Evolutionary conservation across 768 basidiomycete species (phyloP).

Genomic region (Chalciporus piperatus): DNA sequence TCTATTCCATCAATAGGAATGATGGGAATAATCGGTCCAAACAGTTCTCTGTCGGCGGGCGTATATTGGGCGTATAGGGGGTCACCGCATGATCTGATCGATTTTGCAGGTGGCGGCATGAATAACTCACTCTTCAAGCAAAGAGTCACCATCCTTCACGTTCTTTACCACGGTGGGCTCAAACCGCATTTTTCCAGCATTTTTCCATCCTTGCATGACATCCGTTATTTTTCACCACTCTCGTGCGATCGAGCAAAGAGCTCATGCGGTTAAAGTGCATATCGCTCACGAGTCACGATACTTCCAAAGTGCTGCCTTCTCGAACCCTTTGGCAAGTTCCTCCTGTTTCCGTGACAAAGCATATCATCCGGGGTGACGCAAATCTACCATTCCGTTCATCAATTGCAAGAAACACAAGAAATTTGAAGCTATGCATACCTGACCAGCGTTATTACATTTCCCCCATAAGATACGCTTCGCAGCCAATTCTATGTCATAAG

Average conservation of each 20-base stretch:
- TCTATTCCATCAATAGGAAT: constrained; percentile 53
- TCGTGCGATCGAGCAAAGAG: constrained; percentile 49
- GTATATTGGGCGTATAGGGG: too few species aligned
- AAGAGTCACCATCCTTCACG: constrained; percentile 50
- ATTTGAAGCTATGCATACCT: constrained; percentile 34
- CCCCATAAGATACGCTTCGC: constrained; percentile 69
- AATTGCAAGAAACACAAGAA: too few species aligned
- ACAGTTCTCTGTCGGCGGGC: constrained; percentile 53
- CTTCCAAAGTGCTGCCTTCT: constrained; percentile 43
- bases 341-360: constrained; percentile 45
- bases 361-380: constrained; percentile 43
- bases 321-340: constrained; percentile 43
- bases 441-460: constrained; percentile 63
- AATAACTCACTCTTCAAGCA: constrained; percentile 56
- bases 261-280: constrained; percentile 53
- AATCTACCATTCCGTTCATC: too few species aligned
- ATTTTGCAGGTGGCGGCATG: background rate
- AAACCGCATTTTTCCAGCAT: constrained; percentile 41
- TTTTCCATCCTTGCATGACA: constrained; percentile 35
- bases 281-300: constrained; percentile 55
- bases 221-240: constrained; percentile 57
- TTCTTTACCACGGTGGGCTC: constrained; percentile 60
- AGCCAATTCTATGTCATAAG: constrained; percentile 43
- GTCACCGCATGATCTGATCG: too few species aligned
- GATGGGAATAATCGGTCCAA: constrained; percentile 69